Conservation (phyloP, 495 filamentous ascomycete genomes). For the Saxophila tyrrhenica region DNA sequence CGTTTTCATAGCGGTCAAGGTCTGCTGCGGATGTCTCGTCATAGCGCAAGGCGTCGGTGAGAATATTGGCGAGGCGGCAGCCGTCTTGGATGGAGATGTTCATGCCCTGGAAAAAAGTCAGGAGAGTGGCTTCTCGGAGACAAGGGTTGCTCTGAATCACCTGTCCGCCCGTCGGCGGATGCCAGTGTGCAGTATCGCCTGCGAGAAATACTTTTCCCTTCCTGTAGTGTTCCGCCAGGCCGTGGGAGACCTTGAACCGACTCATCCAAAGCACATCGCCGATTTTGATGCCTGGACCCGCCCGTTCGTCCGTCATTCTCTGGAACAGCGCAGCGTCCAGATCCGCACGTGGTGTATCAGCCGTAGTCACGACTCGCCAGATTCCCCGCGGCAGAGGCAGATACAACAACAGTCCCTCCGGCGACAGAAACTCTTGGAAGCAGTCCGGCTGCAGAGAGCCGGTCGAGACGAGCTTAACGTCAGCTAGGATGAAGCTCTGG, state of each 20-base stretch:
- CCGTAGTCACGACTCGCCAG: conserved; percentile 1
- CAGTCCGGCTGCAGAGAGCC: not conserved
- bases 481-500: not conserved
- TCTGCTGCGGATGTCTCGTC: not conserved
- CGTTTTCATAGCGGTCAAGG: conserved; percentile 1
- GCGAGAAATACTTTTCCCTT: conserved; percentile 9
- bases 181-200: conserved; percentile 11
- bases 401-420: not conserved
- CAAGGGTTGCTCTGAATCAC: too few species aligned
- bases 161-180: conserved; percentile 8
- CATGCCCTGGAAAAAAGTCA: too few species aligned
- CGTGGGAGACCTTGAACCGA: conserved; percentile 1
- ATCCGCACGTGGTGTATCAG: not conserved
- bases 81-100: conserved; percentile 10
- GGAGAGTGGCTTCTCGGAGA: too few species aligned
- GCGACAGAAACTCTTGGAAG: not conserved
- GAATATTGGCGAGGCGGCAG: not conserved
- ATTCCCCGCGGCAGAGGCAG: not conserved
- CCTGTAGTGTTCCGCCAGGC: conserved; percentile 4
- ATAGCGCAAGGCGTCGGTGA: not conserved
- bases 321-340: not conserved
- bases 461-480: not conserved
- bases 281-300: not conserved
- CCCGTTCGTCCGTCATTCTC: conserved; percentile 1
- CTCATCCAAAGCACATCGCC: conserved; percentile 1